Percentiles rank a stretch among this genome's conserved stretches.
phyloP scores from a whole-genome alignment of 257 asterid genomes.

The Penstemon newberryi region DNA sequence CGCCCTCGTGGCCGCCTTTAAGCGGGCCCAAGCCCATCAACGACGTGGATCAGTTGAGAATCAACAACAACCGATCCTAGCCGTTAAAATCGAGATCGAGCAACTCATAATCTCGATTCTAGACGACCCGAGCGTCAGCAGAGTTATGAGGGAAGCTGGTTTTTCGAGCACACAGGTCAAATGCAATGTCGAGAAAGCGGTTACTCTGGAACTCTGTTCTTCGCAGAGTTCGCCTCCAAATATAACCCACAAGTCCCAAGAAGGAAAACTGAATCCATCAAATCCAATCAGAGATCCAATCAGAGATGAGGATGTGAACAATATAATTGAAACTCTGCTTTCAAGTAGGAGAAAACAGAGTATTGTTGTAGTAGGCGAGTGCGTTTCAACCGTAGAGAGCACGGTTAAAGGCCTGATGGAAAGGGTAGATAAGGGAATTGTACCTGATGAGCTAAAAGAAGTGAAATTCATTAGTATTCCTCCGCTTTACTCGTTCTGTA shows the following conservation, averaged over 20 bases:
- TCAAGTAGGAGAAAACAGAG: conserved; percentile 35
- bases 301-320: conserved; percentile 50
- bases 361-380: conserved; percentile 66
- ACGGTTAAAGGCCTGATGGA: conserved; percentile 56
- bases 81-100: conserved; percentile 70
- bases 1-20: conserved; percentile 91
- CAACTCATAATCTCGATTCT: conserved; percentile 80
- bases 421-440: conserved; percentile 50
- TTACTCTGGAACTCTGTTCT: conserved; percentile 43
- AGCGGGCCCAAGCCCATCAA: conserved; percentile 94
- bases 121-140: conserved; percentile 91
- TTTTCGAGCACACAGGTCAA: conserved; percentile 83
- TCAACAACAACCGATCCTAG: conserved; percentile 62
- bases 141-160: conserved; percentile 92
- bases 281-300: conserved; percentile 4
- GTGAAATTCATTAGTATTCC: conserved; percentile 60
- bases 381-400: conserved; percentile 40
- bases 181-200: conserved; percentile 60
- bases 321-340: conserved; percentile 41
- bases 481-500: conserved; percentile 52
- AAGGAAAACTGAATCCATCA: background rate
- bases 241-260: conserved; percentile 18
- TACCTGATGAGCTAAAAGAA: conserved; percentile 50
- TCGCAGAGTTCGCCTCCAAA: conserved; percentile 19
- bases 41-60: conserved; percentile 69